These are phyloP conservation scores for Globisporangium orthogonon DNA, from an alignment of 352 stramenopile genomes.

Conservation along the genomic window DNA sequence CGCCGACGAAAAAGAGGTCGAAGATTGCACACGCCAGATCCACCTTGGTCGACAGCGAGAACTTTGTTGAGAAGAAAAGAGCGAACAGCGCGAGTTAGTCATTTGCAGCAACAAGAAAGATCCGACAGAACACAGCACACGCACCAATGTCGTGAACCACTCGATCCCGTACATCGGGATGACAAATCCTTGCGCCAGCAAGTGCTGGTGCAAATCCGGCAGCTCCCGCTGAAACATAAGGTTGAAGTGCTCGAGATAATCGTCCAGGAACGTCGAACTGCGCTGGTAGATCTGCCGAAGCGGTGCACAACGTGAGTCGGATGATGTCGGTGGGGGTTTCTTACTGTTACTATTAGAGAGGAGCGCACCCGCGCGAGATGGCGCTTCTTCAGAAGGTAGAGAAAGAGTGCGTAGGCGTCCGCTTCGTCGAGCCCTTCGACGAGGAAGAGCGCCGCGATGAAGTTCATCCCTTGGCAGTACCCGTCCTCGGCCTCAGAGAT, in stretches of 20 bases:
- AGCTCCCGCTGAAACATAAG: slow-evolving; percentile 61
- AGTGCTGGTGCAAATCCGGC: slow-evolving; percentile 55
- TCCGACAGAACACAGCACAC: neutral
- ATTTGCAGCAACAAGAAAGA: neutral
- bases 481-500: slow-evolving; percentile 71
- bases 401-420: slow-evolving; percentile 74
- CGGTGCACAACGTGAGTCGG: too few relatives aligned
- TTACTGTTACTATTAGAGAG: neutral
- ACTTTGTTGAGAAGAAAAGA: slow-evolving; percentile 15
- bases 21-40: slow-evolving; percentile 80
- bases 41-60: slow-evolving; percentile 77
- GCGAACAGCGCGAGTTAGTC: neutral
- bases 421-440: slow-evolving; percentile 76
- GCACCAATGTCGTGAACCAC: slow-evolving; percentile 82
- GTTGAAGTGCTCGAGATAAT: slow-evolving; percentile 81
- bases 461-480: slow-evolving; percentile 89
- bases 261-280: slow-evolving; percentile 78
- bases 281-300: slow-evolving; percentile 59
- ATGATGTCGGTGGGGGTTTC: too few relatives aligned
- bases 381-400: slow-evolving; percentile 78
- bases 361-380: slow-evolving; percentile 45
- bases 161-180: slow-evolving; percentile 85
- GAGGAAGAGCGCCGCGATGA: slow-evolving; percentile 81
- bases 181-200: slow-evolving; percentile 59
- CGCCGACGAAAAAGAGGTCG: slow-evolving; percentile 76